These are phyloP conservation scores for Colletotrichum ledebouriae DNA, from an alignment of 2,329 filamentous ascomycete genomes.

Conservation along the genomic window DNA sequence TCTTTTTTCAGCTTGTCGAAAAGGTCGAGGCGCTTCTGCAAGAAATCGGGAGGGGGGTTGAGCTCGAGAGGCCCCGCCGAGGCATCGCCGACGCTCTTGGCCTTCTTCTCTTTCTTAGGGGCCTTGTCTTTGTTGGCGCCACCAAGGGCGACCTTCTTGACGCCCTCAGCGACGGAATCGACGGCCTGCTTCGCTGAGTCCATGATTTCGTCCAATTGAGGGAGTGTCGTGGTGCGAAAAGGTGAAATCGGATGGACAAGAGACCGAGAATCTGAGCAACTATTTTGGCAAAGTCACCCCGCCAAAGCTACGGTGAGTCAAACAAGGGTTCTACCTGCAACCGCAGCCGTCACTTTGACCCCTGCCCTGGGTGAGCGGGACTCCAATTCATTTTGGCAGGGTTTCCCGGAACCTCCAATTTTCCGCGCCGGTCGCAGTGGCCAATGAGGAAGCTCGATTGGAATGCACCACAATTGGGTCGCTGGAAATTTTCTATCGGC, in stretches of 20 bases:
- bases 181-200: conserved; percentile 63
- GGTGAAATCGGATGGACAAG: background rate
- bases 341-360: background rate
- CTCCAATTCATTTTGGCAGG: conserved; percentile 27
- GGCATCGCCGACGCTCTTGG: conserved; percentile 52
- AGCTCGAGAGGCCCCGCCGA: conserved; percentile 61
- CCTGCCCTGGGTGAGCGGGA: background rate
- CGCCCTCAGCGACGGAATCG: conserved; percentile 65
- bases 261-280: conserved; percentile 4
- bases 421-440: conserved; percentile 27
- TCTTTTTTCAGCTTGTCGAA: conserved; percentile 91
- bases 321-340: too few relatives aligned
- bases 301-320: conserved; percentile 32
- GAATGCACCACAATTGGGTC: conserved; percentile 38
- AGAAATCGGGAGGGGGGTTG: conserved; percentile 76
- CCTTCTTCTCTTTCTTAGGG: conserved; percentile 67
- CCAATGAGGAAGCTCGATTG: conserved; percentile 39
- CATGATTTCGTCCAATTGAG: conserved; percentile 52
- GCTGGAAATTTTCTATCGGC: conserved; percentile 43
- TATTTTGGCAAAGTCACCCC: conserved; percentile 42
- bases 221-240: conserved; percentile 19
- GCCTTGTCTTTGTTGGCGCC: conserved; percentile 57
- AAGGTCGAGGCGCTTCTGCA: conserved; percentile 85
- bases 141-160: conserved; percentile 72
- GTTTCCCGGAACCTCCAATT: conserved; percentile 6